phyloP scores from a whole-genome alignment of 345 rosid species.

The Euphorbia tirucalli region DNA sequence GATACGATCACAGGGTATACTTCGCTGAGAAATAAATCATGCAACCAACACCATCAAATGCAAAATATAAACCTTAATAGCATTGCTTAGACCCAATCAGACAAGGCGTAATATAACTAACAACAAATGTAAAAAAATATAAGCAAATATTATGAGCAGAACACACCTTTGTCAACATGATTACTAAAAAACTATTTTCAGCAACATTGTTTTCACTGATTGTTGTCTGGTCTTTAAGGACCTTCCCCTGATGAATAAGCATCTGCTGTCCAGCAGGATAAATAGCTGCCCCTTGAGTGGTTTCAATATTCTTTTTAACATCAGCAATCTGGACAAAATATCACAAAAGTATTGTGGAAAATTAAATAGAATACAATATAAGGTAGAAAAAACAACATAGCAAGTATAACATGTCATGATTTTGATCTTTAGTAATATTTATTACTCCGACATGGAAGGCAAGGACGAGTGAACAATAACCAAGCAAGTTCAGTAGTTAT shows the following conservation, averaged over 20 bases:
- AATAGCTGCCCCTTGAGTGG: constrained; percentile 54
- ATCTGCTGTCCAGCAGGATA: constrained; percentile 73
- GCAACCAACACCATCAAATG: not conserved
- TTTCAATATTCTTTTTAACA: constrained; percentile 75
- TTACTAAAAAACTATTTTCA: constrained; percentile 73
- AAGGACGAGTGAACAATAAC: not conserved
- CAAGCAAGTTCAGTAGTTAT: not conserved
- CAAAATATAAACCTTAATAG: not conserved
- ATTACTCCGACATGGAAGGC: not conserved
- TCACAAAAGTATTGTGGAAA: not conserved
- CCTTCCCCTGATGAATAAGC: constrained; percentile 86
- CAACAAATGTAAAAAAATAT: not conserved
- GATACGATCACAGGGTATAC: not conserved
- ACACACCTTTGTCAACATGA: constrained; percentile 75
- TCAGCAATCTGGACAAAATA: constrained; percentile 50
- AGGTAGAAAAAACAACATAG: not conserved
- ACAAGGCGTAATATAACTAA: not conserved
- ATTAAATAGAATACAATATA: not conserved
- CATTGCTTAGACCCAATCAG: not conserved
- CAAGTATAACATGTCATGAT: not conserved
- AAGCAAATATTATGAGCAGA: constrained; percentile 5
- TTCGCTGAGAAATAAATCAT: not conserved
- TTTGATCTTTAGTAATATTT: not conserved
- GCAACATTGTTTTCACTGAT: constrained; percentile 67
- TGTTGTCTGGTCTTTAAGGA: constrained; percentile 74